Percentiles rank a stretch among this genome's conserved stretches.
Evolutionary conservation across 192 early-diverging fungal species (phyloP).

Genomic region (Podila verticillata): DNA sequence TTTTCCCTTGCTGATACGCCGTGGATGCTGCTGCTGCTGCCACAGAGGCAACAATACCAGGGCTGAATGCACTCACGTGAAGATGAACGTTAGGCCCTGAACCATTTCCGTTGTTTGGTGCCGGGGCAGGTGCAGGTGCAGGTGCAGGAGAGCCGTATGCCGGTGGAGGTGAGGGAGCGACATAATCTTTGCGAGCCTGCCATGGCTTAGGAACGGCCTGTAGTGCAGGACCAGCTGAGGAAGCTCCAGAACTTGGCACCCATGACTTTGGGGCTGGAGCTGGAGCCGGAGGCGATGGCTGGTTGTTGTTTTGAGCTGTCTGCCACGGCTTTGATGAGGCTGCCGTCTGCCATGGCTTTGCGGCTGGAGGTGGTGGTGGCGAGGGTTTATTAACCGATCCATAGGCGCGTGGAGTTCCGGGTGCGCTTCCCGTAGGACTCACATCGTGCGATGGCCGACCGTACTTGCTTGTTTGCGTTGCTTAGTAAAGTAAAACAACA

Average conservation of each 20-base stretch:
- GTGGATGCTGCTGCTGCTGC: constrained; percentile 28
- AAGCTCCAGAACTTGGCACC: constrained; percentile 5
- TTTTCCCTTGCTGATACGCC: constrained; percentile 22
- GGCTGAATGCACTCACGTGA: constrained; percentile 44
- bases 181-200: background rate
- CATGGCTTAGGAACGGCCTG: background rate
- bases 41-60: constrained; percentile 30
- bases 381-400: constrained; percentile 11
- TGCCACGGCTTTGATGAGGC: constrained; percentile 24
- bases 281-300: constrained; percentile 2
- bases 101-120: background rate
- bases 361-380: constrained; percentile 28
- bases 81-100: constrained; percentile 40
- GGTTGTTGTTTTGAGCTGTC: constrained; percentile 29
- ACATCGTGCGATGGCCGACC: constrained; percentile 17
- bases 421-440: constrained; percentile 22
- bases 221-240: background rate
- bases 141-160: constrained; percentile 28
- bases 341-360: constrained; percentile 25
- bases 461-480: constrained; percentile 39
- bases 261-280: constrained; percentile 25
- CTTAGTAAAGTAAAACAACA: background rate
- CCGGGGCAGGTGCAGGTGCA: constrained; percentile 14
- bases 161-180: constrained; percentile 30
- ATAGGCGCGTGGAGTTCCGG: constrained; percentile 12